Evolutionary conservation across 495 filamentous ascomycete species (phyloP).

Genomic region (Xylaria acuta): DNA sequence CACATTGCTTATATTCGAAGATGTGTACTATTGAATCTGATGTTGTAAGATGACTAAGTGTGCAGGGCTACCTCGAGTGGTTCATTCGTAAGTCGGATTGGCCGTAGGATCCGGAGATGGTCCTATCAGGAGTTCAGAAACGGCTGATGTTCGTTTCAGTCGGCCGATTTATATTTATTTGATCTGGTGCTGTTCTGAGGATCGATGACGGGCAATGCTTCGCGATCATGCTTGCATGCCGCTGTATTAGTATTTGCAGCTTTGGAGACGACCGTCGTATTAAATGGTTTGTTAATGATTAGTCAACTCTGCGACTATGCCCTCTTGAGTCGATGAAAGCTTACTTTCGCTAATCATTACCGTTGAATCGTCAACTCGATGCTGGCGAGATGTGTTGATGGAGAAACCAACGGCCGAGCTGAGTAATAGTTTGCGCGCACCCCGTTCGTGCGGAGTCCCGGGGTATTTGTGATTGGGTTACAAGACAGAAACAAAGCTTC

Average conservation of each 20-base stretch:
- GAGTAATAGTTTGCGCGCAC: constrained; percentile 23
- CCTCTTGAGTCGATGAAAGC: constrained; percentile 6
- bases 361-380: not conserved
- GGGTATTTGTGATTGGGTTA: constrained; percentile 17
- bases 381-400: not conserved
- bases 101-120: not conserved
- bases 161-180: not conserved
- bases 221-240: constrained; percentile 6
- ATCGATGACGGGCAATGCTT: constrained; percentile 13
- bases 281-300: constrained; percentile 17
- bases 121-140: constrained; percentile 6
- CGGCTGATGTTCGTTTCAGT: not conserved
- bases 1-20: constrained; percentile 15
- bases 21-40: not conserved
- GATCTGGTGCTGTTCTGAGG: not conserved
- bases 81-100: not conserved
- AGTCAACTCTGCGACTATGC: constrained; percentile 11
- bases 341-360: constrained; percentile 2
- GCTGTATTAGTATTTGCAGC: not conserved
- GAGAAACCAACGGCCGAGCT: not conserved
- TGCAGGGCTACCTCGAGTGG: not conserved
- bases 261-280: not conserved
- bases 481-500: constrained; percentile 11
- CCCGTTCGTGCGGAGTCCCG: not conserved
- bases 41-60: constrained; percentile 16